Conservation (phyloP, 306 rosid genomes). For the Boehmeria nivea region DNA sequence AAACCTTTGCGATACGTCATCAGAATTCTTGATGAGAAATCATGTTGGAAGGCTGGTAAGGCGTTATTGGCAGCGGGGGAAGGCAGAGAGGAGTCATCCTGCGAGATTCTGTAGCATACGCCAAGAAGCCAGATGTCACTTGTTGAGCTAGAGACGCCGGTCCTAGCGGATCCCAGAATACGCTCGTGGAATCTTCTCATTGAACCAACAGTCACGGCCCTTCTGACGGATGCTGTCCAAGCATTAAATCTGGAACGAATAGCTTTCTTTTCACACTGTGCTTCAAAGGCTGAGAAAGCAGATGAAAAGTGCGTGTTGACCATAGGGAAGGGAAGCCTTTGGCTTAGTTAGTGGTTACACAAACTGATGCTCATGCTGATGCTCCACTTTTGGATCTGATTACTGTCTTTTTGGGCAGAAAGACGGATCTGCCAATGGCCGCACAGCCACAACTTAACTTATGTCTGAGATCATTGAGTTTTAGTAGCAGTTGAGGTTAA, state of each 20-base stretch:
- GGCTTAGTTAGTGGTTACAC: constrained; percentile 42
- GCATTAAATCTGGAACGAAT: constrained; percentile 55
- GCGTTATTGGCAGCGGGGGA: too few relatives aligned
- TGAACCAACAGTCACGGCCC: constrained; percentile 56
- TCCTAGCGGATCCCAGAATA: constrained; percentile 61
- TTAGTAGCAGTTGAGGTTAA: too few relatives aligned
- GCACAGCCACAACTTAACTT: too few relatives aligned
- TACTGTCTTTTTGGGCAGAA: too few relatives aligned
- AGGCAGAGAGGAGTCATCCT: constrained; percentile 45
- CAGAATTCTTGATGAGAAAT: constrained; percentile 74
- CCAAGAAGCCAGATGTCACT: constrained; percentile 98
- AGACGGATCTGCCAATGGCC: too few relatives aligned
- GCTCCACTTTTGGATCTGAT: too few relatives aligned
- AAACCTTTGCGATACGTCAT: constrained; percentile 92
- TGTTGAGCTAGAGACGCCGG: constrained; percentile 56
- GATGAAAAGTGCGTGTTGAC: constrained; percentile 80
- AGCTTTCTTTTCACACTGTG: constrained; percentile 67
- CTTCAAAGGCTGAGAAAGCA: constrained; percentile 63
- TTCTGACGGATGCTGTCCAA: constrained; percentile 80
- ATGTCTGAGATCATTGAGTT: too few relatives aligned
- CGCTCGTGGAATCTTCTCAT: constrained; percentile 90
- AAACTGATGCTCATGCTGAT: constrained; percentile 42
- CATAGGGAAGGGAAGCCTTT: constrained; percentile 68
- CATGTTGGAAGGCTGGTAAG: constrained; percentile 58
- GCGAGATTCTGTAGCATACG: constrained; percentile 56